Conservation (phyloP, 768 basidiomycete species). For the Agrocybe chaxingu region DNA sequence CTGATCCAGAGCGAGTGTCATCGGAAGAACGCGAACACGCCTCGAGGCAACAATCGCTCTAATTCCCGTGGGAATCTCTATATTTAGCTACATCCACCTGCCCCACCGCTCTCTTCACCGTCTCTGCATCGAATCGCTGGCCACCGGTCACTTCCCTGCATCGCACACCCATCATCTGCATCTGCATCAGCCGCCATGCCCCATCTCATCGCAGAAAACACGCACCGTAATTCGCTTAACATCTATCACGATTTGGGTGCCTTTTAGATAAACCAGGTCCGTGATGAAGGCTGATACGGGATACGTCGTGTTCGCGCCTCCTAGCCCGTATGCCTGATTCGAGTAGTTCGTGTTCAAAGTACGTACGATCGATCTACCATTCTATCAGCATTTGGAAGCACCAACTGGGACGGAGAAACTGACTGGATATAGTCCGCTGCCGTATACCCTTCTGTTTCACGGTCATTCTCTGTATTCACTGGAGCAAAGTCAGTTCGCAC, state of each 20-base stretch:
- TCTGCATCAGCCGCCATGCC: slow-evolving; percentile 6
- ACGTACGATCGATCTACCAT: slow-evolving; percentile 56
- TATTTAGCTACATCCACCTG: slow-evolving; percentile 17
- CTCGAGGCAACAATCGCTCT: neutral
- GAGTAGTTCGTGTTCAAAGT: slow-evolving; percentile 67
- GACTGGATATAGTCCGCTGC: slow-evolving; percentile 83
- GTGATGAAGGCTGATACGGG: slow-evolving; percentile 82
- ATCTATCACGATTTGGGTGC: slow-evolving; percentile 62
- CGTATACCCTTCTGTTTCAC: slow-evolving; percentile 84
- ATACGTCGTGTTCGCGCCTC: slow-evolving; percentile 59
- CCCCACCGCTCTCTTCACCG: slow-evolving; percentile 19
- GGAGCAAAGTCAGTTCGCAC: neutral
- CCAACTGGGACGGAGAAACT: slow-evolving; percentile 11
- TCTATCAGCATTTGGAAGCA: neutral
- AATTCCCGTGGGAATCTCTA: slow-evolving; percentile 16
- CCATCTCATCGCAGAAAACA: slow-evolving; percentile 4
- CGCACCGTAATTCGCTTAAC: slow-evolving; percentile 57
- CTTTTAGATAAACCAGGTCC: slow-evolving; percentile 76
- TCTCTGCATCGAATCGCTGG: slow-evolving; percentile 19
- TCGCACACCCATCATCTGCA: slow-evolving; percentile 56
- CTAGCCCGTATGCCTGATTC: slow-evolving; percentile 50
- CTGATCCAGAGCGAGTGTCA: too few species aligned
- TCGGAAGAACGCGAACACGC: neutral
- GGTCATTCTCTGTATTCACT: slow-evolving; percentile 89
- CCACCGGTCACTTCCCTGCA: slow-evolving; percentile 45